These are phyloP conservation scores for Escovopsis weberi DNA, from an alignment of 2,329 filamentous ascomycete species.

Conservation along the genomic window DNA sequence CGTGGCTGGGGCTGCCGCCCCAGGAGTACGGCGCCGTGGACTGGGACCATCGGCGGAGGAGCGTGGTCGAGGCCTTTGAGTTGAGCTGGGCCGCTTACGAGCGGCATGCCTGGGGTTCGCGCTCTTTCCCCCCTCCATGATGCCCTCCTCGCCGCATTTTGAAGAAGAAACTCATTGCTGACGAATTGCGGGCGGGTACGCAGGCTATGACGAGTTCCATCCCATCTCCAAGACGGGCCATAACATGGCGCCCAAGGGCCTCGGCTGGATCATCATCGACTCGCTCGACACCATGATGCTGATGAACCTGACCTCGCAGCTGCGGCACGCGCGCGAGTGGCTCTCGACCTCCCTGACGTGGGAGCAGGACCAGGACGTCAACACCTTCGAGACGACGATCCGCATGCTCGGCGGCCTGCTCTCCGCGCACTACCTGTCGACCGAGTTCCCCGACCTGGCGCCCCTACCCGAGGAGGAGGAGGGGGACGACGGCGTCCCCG, in stretches of 20 bases:
- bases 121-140: no score
- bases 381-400: conserved; percentile 95
- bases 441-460: conserved; percentile 63
- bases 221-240: conserved; percentile 65
- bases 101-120: conserved; percentile 83
- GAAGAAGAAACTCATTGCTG: neutral
- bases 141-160: neutral
- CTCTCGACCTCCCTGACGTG: conserved; percentile 67
- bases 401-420: conserved; percentile 90
- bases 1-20: conserved; percentile 42
- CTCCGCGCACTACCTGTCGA: conserved; percentile 90
- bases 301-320: conserved; percentile 85
- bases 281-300: conserved; percentile 92
- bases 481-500: conserved; percentile 41
- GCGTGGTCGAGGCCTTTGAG: conserved; percentile 78
- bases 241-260: conserved; percentile 75
- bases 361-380: conserved; percentile 88
- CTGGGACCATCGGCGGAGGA: conserved; percentile 65
- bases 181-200: neutral
- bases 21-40: conserved; percentile 37
- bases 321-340: conserved; percentile 80
- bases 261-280: conserved; percentile 98
- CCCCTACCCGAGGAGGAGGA: conserved; percentile 39
- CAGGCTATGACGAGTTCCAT: conserved; percentile 73
- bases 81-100: conserved; percentile 89